Evolutionary conservation across 306 rosid species (phyloP), one percentile per base, ranked within the genome.

Genomic region (Medicago arabica): DNA sequence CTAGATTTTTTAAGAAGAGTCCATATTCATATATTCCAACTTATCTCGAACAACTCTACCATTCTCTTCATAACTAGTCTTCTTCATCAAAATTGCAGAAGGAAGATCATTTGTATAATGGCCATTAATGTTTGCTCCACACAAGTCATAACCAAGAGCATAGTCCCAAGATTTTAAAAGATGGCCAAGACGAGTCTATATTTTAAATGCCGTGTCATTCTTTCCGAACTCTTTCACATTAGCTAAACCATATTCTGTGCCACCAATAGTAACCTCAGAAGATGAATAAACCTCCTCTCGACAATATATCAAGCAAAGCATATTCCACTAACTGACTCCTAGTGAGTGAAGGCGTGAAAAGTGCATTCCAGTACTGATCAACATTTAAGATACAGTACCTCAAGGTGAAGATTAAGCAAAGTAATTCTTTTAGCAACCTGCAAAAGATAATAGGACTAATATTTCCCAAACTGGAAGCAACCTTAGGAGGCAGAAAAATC

Each of bases 151-250:
- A 66, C 97, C 96, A 78, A 92, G 87, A 54, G 93, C 97, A 79
- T 86, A 81, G 84, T 92, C 97, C 39, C 93, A 91, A 4, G 90
- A 88, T 77, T 40, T 88, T 58, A 92, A 76, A 62, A 85, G 79
- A 87, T 85, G 88, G 50, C 96, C 96, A 8, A 92, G 80, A 89
- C 89, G 96, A 12, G 93, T 92, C 78, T 62, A 89, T 74, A 88
- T 81, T 65, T 63, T 67, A 87, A 92, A 89, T 53, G 78, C 83
- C 3, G 82, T 85, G 72, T 88, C 96, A 36, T 89, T 92, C 85
- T 82, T 92, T 31, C 96, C 93, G 70, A 89, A 88, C 81, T 88
- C 90, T 1, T 90, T 82, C 57, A 88, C 75, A 71, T 92, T 87
- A 2, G 91, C 96, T 79, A 92, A 69, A 46, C 58, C 71, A 81